These are phyloP conservation scores for Geotrichum bryndzae DNA, from an alignment of 1,139 yeast genomes.

Conservation along the genomic window DNA sequence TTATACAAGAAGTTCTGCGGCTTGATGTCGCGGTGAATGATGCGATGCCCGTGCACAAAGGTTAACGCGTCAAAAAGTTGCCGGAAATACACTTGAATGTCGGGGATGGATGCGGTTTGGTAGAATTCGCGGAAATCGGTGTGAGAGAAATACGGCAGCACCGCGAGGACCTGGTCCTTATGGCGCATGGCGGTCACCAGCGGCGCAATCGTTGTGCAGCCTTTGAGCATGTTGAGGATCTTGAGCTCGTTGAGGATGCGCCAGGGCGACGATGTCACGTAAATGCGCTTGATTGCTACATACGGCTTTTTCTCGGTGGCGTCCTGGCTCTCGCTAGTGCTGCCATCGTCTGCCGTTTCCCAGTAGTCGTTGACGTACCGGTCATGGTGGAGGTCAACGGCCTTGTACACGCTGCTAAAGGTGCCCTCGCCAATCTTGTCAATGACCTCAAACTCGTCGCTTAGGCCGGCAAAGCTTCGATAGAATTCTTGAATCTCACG, in stretches of 20 bases:
- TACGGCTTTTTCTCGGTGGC: slow-evolving; percentile 39
- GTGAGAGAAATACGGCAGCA: slow-evolving; percentile 86
- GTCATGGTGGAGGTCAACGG: slow-evolving; percentile 52
- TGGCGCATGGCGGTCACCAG: slow-evolving; percentile 77
- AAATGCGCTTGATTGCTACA: slow-evolving; percentile 89
- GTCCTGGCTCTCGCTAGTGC: background rate
- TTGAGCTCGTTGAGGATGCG: slow-evolving; percentile 84
- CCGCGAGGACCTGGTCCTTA: slow-evolving; percentile 89
- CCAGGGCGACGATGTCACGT: slow-evolving; percentile 91
- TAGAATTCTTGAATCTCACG: slow-evolving; percentile 59
- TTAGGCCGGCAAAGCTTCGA: slow-evolving; percentile 56
- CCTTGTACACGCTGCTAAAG: slow-evolving; percentile 84
- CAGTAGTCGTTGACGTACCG: slow-evolving; percentile 27
- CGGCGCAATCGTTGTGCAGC: slow-evolving; percentile 77
- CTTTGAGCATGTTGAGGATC: slow-evolving; percentile 59
- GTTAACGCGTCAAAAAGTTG: slow-evolving; percentile 71
- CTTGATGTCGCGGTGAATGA: slow-evolving; percentile 84
- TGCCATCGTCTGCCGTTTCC: slow-evolving; percentile 19
- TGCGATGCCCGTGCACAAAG: slow-evolving; percentile 68
- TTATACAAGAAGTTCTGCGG: slow-evolving; percentile 77
- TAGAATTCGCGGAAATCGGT: slow-evolving; percentile 81
- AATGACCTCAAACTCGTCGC: slow-evolving; percentile 55
- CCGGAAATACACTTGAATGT: slow-evolving; percentile 73
- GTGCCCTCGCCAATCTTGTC: slow-evolving; percentile 96
- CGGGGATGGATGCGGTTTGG: slow-evolving; percentile 69